Evolutionary conservation across 495 filamentous ascomycete species (phyloP).

Genomic region (Tuber umbilicatum): DNA sequence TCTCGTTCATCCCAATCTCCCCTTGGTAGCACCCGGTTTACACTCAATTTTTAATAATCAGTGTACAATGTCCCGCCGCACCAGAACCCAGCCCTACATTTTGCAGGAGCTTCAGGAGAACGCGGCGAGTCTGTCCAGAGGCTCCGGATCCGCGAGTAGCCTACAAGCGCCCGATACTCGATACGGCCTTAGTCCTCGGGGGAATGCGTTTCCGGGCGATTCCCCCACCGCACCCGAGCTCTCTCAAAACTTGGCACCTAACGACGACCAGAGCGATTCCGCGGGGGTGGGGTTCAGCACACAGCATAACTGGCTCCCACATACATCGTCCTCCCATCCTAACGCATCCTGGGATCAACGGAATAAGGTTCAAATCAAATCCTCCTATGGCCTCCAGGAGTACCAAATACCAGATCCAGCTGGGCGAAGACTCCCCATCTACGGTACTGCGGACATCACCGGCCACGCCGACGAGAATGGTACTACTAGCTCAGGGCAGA

Average conservation of each 20-base stretch:
- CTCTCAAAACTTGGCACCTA: neutral
- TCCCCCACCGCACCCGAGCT: neutral
- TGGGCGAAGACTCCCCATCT: no score
- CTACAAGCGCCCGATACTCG: neutral
- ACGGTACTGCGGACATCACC: neutral
- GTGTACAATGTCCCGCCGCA: neutral
- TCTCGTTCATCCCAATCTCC: neutral
- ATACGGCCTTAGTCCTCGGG: neutral
- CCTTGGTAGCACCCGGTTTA: neutral
- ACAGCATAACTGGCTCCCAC: neutral
- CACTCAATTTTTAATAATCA: neutral
- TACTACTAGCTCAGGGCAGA: neutral
- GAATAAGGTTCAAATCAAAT: neutral
- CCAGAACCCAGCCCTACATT: neutral
- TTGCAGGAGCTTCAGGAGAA: neutral
- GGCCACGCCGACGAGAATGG: neutral
- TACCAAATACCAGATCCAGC: neutral
- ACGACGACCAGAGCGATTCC: neutral
- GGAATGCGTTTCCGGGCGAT: neutral
- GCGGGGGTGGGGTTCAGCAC: neutral
- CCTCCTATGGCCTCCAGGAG: neutral
- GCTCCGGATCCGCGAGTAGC: neutral
- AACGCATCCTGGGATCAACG: neutral
- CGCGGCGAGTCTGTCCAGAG: neutral
- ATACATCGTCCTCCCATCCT: neutral